A percentile compares a stretch with the other conserved stretches of the same genome.
These are phyloP conservation scores for Zoysia pacifica DNA, from an alignment of 176 grass and related monocot genomes.

Conservation along the genomic window DNA sequence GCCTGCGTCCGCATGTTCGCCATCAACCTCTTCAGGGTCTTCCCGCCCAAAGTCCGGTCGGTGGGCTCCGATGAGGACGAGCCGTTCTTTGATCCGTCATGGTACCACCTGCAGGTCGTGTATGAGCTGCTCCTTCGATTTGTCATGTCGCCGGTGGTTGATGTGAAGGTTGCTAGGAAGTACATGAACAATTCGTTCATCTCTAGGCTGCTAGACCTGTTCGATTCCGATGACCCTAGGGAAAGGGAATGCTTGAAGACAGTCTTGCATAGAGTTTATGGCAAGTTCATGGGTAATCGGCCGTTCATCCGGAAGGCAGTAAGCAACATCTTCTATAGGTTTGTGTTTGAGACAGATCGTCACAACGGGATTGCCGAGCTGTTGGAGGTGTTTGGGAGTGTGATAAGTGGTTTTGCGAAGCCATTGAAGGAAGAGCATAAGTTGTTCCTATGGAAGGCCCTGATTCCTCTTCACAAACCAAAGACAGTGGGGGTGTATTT, in stretches of 20 bases:
- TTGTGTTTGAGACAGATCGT: slow-evolving; percentile 66
- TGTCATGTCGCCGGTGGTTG: slow-evolving; percentile 64
- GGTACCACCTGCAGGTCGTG: slow-evolving; percentile 89
- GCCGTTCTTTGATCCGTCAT: slow-evolving; percentile 83
- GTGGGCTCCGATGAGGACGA: slow-evolving; percentile 65
- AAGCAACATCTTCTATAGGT: slow-evolving; percentile 87
- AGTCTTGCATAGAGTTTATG: slow-evolving; percentile 73
- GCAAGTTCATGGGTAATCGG: slow-evolving; percentile 84
- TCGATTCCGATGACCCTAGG: slow-evolving; percentile 93
- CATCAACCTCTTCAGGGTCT: slow-evolving; percentile 92
- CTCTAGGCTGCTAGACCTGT: slow-evolving; percentile 74
- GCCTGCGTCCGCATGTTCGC: slow-evolving; percentile 79
- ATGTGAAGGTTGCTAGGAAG: slow-evolving; percentile 83
- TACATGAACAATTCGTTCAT: slow-evolving; percentile 83
- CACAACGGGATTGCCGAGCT: slow-evolving; percentile 86
- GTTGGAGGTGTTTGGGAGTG: slow-evolving; percentile 82
- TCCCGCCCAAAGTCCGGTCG: slow-evolving; percentile 70
- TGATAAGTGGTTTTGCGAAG: slow-evolving; percentile 79
- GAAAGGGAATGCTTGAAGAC: slow-evolving; percentile 89
- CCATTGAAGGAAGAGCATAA: slow-evolving; percentile 91
- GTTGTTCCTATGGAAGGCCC: slow-evolving; percentile 75
- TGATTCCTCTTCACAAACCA: slow-evolving; percentile 82
- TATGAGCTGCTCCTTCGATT: slow-evolving; percentile 89
- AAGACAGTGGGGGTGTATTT: slow-evolving; percentile 69
- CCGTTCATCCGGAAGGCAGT: slow-evolving; percentile 79